Evolutionary conservation across 1,284 basidiomycete species (phyloP), one percentile per base, ranked within the genome.

Genomic region (Cystobasidiaceae sp.): DNA sequence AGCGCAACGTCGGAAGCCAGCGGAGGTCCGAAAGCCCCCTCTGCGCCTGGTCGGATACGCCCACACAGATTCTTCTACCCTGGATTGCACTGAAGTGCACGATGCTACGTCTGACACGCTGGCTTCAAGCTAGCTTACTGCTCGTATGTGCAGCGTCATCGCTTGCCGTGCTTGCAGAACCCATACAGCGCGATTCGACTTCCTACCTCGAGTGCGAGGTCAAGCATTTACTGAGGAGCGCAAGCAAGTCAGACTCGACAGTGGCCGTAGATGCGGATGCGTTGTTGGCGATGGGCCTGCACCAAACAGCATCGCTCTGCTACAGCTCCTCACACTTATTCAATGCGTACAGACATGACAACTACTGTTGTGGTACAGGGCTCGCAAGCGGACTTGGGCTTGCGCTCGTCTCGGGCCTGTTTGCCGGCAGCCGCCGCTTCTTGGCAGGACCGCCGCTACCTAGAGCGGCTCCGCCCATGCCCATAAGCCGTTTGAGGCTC

Each of bases 401-500:
- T n/a, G 57, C 46, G 25, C 44, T 59, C 13, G n/a, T 44, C 8
- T 39, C 33, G 21, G 21, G 13, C 9, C 54, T 25, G 8, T 41
- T 43, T 13, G 66, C 51, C 19, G 68, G 55, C 3, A 49, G 61
- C 45, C 70, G 70, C 32, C 71, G 39, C 61, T 72, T 72, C 60
- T 67, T 71, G 46, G 23, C 48, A 25, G 41, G 52, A 17, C 41
- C 64, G 4, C 19, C 39, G 13, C 32, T 11, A 0, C 49, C 49
- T 28, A 56, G 21, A 32, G 66, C n/a, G 57, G 59, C 21, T 27
- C 62, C 64, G 21, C 69, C 69, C 1, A 68, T 68, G 15, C 71
- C 70, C n/a, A 71, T 70, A 9, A 93, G 82, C 15, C 88, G 85
- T 72, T 88, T 86, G 6, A 93, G 82, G 0, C 88, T 89, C 74